These are phyloP conservation scores for Salix udensis DNA, from an alignment of 345 rosid genomes.

Conservation along the genomic window DNA sequence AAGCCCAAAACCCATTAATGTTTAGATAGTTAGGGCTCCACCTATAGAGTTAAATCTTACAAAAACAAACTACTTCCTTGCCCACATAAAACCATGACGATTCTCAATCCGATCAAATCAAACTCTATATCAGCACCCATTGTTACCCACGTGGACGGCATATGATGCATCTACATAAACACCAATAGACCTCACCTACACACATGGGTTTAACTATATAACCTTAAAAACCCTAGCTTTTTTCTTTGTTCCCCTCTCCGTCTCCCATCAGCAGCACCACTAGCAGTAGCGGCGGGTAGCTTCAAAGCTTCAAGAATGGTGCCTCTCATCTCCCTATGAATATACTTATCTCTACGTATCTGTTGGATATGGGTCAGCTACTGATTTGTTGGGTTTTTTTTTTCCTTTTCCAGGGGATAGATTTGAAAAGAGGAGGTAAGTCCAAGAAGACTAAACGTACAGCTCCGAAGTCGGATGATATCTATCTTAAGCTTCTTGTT, in stretches of 20 bases:
- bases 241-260: not conserved
- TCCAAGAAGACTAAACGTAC: constrained; percentile 84
- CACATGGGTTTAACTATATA: constrained; percentile 12
- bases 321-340: not conserved
- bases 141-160: not conserved
- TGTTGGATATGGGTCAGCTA: not conserved
- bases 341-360: not conserved
- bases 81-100: too few relatives aligned
- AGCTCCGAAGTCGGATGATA: constrained; percentile 85
- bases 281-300: constrained; percentile 8
- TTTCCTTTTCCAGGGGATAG: constrained; percentile 67
- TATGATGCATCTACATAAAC: not conserved
- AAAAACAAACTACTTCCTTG: too few relatives aligned
- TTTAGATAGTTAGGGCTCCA: too few relatives aligned
- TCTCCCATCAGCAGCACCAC: not conserved
- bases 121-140: not conserved
- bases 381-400: not conserved
- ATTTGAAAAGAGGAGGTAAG: constrained; percentile 94
- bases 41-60: too few relatives aligned
- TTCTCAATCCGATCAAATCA: not conserved
- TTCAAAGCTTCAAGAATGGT: constrained; percentile 38
- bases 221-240: constrained; percentile 41
- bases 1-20: too few relatives aligned
- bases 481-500: constrained; percentile 90
- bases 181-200: not conserved